phyloP scores from a whole-genome alignment of 1,139 yeast genomes.

The Hansenula sp. region DNA sequence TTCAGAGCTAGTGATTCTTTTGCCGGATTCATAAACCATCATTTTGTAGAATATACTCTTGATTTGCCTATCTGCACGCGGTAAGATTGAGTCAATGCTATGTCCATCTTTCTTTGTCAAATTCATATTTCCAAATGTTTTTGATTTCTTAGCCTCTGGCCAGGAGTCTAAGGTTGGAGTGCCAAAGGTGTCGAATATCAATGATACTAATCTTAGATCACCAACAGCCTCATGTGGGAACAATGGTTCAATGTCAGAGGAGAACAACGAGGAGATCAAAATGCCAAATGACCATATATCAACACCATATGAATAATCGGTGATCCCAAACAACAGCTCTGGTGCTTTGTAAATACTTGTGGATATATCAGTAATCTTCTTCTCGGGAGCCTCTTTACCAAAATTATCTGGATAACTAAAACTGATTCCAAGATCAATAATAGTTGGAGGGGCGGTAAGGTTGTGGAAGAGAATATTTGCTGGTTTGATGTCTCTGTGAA shows the following conservation, averaged over 20 bases:
- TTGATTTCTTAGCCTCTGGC: slow-evolving; percentile 40
- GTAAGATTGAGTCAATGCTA: slow-evolving; percentile 29
- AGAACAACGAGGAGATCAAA: slow-evolving; percentile 56
- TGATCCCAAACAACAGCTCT: slow-evolving; percentile 70
- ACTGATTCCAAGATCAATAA: slow-evolving; percentile 82
- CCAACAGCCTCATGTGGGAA: slow-evolving; percentile 36
- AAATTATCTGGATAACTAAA: slow-evolving; percentile 39
- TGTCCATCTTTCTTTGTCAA: slow-evolving; percentile 31
- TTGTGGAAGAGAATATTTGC: slow-evolving; percentile 58
- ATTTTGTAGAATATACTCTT: slow-evolving; percentile 21
- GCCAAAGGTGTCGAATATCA: slow-evolving; percentile 66
- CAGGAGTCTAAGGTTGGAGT: slow-evolving; percentile 53
- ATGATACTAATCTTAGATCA: slow-evolving; percentile 62
- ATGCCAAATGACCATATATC: slow-evolving; percentile 87
- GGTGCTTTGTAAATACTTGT: slow-evolving; percentile 83
- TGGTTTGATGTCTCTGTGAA: slow-evolving; percentile 88
- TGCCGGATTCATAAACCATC: slow-evolving; percentile 36
- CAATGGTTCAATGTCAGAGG: slow-evolving; percentile 40
- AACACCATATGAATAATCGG: slow-evolving; percentile 54
- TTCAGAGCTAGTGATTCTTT: slow-evolving; percentile 31
- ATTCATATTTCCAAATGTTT: slow-evolving; percentile 36
- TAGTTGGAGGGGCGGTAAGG: slow-evolving; percentile 31
- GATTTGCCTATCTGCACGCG: slow-evolving; percentile 28
- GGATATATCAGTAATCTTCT: slow-evolving; percentile 67
- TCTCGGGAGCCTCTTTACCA: slow-evolving; percentile 40